Evolutionary conservation across 805 yeast genomes (phyloP), one percentile per base, ranked within the genome.

Genomic region (Kregervanrija delftensis): DNA sequence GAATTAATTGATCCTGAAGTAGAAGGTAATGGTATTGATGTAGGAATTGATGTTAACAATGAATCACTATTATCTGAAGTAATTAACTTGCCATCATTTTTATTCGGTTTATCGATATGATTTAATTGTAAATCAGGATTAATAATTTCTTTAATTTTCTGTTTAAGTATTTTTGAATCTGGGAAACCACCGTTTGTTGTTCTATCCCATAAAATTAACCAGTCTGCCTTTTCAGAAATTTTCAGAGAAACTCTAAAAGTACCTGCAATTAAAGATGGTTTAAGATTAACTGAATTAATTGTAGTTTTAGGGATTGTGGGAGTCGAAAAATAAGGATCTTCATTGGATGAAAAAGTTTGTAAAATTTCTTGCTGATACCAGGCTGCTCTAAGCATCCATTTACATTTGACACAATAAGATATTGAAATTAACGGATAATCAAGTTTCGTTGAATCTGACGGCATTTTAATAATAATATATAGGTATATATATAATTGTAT

Each of bases 301-400:
- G 52, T 40, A 8, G 79, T 55, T 16, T 68, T 67, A 4, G 64
- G 60, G 2, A 30, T 34, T 14, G 34, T 48, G 14, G 16, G 35
- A 16, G 30, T 13, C 30, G n/a, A 35, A 11, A 14, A n/a, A 14
- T 40, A 42, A 5, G 38, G 37, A 10, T 49, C 46, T 6, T 51
- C 57, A 38, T 56, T 55, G 8, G 62, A 50, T 8, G 60, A 51
- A 61, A 87, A 89, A 0, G 96, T 89, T 56, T 84, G 87, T n/a
- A 88, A 64, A 1, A 89, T 66, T 61, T 88, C 96, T 59, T 86
- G 96, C 31, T 79, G 67, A 53, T 86, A 86, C 96, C 96, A 89
- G 0, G 86, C 74, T 2, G 96, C 95, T 11, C 96, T 67, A 39
- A 86, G 73, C 54, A 85, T 84, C 96, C 96, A 88, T 56, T 84